phyloP scores from a whole-genome alignment of 176 grass and related monocot species.

The Avena insularis region DNA sequence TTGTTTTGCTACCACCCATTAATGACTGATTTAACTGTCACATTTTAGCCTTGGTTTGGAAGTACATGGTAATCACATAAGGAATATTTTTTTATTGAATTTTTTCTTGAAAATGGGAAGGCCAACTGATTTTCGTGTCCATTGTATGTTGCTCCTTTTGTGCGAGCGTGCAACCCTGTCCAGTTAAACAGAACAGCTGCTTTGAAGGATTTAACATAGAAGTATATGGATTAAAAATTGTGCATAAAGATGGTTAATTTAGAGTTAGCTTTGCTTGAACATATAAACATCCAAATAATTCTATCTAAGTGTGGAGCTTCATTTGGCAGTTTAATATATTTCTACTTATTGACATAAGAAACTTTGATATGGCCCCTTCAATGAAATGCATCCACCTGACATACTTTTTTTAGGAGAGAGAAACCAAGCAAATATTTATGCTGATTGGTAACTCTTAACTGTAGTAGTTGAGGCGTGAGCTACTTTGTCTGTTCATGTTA shows the following conservation, averaged over 20 bases:
- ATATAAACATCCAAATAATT: background rate
- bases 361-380: conserved; percentile 5
- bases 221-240: background rate
- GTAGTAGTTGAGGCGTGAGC: conserved; percentile 8
- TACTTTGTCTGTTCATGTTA: conserved; percentile 19
- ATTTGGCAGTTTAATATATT: conserved; percentile 4
- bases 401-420: conserved; percentile 2
- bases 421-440: background rate
- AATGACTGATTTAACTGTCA: background rate
- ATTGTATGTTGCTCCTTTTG: background rate
- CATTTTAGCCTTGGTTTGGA: background rate
- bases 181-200: background rate
- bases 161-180: background rate
- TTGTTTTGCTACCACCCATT: background rate
- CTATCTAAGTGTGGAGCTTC: conserved; percentile 3
- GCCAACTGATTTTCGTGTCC: background rate
- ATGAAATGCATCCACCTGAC: background rate
- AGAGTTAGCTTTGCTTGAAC: background rate
- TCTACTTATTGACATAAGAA: background rate
- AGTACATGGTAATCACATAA: background rate
- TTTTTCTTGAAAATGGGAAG: conserved; percentile 3
- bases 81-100: background rate
- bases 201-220: conserved; percentile 19
- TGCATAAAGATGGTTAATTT: background rate
- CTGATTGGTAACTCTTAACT: background rate